Percentiles rank a stretch among this genome's conserved stretches.
These are phyloP conservation scores for Prosopis cineraria DNA, from an alignment of 306 rosid genomes.

Conservation along the genomic window DNA sequence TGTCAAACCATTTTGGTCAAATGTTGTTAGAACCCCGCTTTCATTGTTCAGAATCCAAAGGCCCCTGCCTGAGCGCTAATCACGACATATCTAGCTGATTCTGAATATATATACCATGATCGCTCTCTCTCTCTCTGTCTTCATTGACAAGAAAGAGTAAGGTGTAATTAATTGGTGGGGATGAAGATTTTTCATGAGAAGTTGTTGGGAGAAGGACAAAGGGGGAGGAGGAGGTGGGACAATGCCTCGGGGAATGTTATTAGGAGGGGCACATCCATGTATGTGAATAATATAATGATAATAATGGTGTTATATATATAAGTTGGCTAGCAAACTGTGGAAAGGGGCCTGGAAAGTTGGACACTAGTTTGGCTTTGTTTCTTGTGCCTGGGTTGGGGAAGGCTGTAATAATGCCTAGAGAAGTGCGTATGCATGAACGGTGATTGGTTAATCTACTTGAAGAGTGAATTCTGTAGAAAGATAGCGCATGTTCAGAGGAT, in stretches of 20 bases:
- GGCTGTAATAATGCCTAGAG: constrained; percentile 39
- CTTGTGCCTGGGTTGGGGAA: constrained; percentile 28
- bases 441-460: constrained; percentile 34
- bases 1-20: constrained; percentile 44
- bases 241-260: constrained; percentile 52
- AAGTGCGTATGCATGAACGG: constrained; percentile 15
- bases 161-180: constrained; percentile 22
- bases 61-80: constrained; percentile 56
- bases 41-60: constrained; percentile 58
- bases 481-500: background rate
- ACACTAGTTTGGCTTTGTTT: constrained; percentile 29
- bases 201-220: constrained; percentile 47
- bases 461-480: background rate
- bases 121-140: constrained; percentile 18
- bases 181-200: constrained; percentile 37
- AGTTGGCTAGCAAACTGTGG: constrained; percentile 38
- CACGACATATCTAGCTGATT: constrained; percentile 49
- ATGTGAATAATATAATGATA: background rate
- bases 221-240: constrained; percentile 34
- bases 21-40: constrained; percentile 45
- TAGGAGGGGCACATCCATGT: constrained; percentile 32
- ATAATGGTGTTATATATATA: background rate
- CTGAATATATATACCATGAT: constrained; percentile 3
- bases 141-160: constrained; percentile 40
- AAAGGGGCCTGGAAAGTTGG: constrained; percentile 30